These are phyloP conservation scores for Corylus heterophylla DNA, from an alignment of 306 rosid species.

Conservation along the genomic window DNA sequence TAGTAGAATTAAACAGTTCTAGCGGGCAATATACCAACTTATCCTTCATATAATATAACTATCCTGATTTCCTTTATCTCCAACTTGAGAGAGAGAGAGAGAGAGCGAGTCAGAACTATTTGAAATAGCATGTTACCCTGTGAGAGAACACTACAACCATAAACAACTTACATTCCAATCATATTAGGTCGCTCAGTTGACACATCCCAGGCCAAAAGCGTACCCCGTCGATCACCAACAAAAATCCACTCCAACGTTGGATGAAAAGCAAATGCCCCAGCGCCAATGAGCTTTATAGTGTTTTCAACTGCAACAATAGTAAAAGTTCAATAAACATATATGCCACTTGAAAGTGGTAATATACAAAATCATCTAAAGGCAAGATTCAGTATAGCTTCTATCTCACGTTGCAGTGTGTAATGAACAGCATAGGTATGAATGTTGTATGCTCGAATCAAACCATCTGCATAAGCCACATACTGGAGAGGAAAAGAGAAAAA, in stretches of 20 bases:
- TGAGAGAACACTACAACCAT: conserved; percentile 25
- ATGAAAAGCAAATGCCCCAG: conserved; percentile 97
- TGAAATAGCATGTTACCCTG: neutral
- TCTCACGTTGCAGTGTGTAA: conserved; percentile 91
- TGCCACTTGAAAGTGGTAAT: conserved; percentile 21
- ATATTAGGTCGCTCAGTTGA: conserved; percentile 91
- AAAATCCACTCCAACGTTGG: conserved; percentile 98
- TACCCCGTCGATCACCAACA: conserved; percentile 97
- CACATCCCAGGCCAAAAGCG: conserved; percentile 96
- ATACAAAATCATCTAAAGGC: conserved; percentile 23
- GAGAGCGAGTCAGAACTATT: neutral
- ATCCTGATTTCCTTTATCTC: neutral
- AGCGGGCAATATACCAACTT: neutral
- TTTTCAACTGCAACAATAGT: conserved; percentile 66
- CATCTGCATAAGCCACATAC: conserved; percentile 97
- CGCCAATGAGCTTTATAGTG: conserved; percentile 91
- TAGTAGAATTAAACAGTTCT: neutral
- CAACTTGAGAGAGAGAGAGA: neutral
- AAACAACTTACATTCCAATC: conserved; percentile 94
- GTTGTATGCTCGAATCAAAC: conserved; percentile 94
- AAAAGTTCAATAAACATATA: conserved; percentile 17
- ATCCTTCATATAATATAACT: neutral
- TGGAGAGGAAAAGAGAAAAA: conserved; percentile 35
- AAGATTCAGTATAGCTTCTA: conserved; percentile 27
- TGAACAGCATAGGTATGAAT: conserved; percentile 93